A percentile compares a stretch with the other conserved stretches of the same genome.
phyloP scores from a whole-genome alignment of 2,329 filamentous ascomycete species.

The Pseudogymnoascus sp. region DNA sequence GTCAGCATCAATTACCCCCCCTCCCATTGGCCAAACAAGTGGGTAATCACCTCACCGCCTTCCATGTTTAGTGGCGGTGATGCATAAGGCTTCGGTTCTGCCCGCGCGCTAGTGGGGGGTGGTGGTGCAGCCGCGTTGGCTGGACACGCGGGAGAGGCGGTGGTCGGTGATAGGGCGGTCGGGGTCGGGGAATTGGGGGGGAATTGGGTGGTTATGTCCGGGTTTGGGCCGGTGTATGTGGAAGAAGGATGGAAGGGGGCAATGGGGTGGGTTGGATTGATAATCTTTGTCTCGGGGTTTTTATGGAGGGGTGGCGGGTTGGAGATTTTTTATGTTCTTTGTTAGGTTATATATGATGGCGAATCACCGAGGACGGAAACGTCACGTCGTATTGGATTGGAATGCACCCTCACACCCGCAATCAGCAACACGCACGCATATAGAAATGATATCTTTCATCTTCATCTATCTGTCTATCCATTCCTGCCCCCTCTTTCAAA shows the following conservation, averaged over 20 bases:
- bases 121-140: background rate
- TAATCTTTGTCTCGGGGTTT: background rate
- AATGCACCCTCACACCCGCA: background rate
- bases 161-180: background rate
- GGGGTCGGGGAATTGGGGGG: background rate
- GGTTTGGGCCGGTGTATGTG: background rate
- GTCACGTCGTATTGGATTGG: background rate
- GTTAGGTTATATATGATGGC: background rate
- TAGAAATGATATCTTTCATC: background rate
- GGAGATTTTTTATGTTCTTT: background rate
- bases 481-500: background rate
- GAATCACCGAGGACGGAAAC: background rate
- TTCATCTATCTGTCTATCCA: constrained; percentile 3
- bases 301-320: background rate
- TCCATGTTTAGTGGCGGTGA: background rate
- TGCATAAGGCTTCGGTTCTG: background rate
- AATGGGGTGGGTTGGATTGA: background rate
- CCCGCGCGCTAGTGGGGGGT: background rate
- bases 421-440: background rate
- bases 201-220: background rate
- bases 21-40: constrained; percentile 19
- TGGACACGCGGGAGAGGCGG: background rate
- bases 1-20: constrained; percentile 8
- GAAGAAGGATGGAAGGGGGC: background rate
- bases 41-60: background rate